Conservation (phyloP, 208 protist species). For the Acanthamoeba royreba region DNA sequence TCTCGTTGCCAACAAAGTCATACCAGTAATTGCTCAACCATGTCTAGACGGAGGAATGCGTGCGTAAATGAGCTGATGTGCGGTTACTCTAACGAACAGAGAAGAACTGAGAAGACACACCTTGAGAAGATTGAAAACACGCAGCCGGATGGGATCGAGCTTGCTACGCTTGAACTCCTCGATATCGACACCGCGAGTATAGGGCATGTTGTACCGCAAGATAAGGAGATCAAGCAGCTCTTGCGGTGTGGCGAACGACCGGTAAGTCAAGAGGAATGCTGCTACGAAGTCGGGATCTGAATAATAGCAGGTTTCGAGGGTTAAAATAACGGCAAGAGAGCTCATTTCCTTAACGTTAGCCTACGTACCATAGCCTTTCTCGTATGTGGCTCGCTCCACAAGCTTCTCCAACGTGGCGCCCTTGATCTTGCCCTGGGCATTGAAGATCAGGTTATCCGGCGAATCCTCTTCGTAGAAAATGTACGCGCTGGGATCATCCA, state of each 20-base stretch:
- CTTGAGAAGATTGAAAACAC: slow-evolving; percentile 48
- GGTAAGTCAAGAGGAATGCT: slow-evolving; percentile 55
- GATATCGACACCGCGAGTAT: neutral
- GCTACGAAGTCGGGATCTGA: slow-evolving; percentile 44
- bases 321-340: neutral
- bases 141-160: slow-evolving; percentile 19
- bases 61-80: neutral
- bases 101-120: neutral
- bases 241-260: slow-evolving; percentile 43
- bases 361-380: neutral
- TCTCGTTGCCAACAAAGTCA: slow-evolving; percentile 25
- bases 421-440: slow-evolving; percentile 22
- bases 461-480: slow-evolving; percentile 32
- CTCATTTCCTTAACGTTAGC: neutral
- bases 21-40: slow-evolving; percentile 45
- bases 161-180: slow-evolving; percentile 50
- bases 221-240: slow-evolving; percentile 53
- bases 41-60: neutral
- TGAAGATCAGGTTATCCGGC: slow-evolving; percentile 26
- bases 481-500: slow-evolving; percentile 2
- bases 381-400: slow-evolving; percentile 45
- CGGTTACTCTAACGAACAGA: neutral
- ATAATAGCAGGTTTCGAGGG: too few relatives aligned
- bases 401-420: slow-evolving; percentile 52
- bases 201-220: slow-evolving; percentile 49